Evolutionary conservation across 495 filamentous ascomycete species (phyloP), one percentile per base, ranked within the genome.

Genomic region (Penicillium angulare): DNA sequence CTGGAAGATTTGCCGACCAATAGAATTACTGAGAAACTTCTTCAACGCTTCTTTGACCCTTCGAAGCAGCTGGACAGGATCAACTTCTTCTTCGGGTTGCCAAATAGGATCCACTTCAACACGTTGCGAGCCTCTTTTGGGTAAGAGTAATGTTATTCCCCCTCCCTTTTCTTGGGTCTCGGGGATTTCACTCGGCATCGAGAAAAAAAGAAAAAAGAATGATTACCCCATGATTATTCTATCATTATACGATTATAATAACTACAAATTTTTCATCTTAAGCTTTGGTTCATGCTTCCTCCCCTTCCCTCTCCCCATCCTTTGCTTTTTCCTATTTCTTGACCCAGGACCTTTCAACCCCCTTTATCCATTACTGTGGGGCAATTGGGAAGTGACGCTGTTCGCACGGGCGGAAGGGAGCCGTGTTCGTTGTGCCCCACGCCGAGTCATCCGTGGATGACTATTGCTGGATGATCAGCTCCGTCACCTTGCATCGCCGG

Each of bases 401-500:
- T 41, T 41, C 21, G 21, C 38, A 41, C 38, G 38, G 38, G 12
- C 38, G 38, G 24, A 41, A 13, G 38, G 38, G 24, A 41, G 10
- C 36, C 18, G 34, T 17, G 21, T 41, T 18, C 22, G 38, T 21
- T 41, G 38, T 23, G 20, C 38, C 38, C 18, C 38, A n/a, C 38
- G 20, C 38, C 16, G 38, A 41, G n/a, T 41, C 38, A 5, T 39
- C 36, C 21, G 38, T 23, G 21, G 12, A 41, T 23, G 21, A 41
- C 21, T 23, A 41, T 41, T 15, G 15, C 38, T 31, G 16, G 22
- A 48, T 38, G 40, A 52, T 52, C 34, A 17, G 12, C 43, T 33
- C 29, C 22, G 36, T 49, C 33, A 20, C 52, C 45, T 54, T 55
- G 52, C 52, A 44, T 55, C 44, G 46, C 40, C 38, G 21, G 2